These are phyloP conservation scores for Cylindrodendrum hubeiense DNA, from an alignment of 2,329 filamentous ascomycete genomes.

Conservation along the genomic window DNA sequence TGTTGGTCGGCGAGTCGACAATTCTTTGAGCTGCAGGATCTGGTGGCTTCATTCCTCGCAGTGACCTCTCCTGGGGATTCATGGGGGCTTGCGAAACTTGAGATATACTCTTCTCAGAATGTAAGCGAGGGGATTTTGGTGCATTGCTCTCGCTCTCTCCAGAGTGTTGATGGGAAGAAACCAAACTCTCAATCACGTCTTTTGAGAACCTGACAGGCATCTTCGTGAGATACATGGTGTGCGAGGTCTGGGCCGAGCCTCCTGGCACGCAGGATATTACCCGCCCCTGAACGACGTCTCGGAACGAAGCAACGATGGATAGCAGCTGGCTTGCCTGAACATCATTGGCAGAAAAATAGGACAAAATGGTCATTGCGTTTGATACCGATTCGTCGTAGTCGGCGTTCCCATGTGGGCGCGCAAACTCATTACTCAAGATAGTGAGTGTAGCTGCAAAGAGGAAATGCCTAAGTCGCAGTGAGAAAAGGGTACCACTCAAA, in stretches of 20 bases:
- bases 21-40: background rate
- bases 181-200: background rate
- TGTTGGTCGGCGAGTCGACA: background rate
- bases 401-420: constrained; percentile 59
- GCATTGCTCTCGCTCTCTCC: too few relatives aligned
- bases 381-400: constrained; percentile 55
- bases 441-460: constrained; percentile 68
- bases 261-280: background rate
- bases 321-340: constrained; percentile 62
- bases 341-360: constrained; percentile 61
- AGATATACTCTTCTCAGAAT: background rate
- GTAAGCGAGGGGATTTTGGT: background rate
- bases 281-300: constrained; percentile 32
- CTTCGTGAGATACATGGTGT: background rate
- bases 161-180: background rate
- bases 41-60: constrained; percentile 2
- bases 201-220: background rate
- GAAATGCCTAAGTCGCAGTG: constrained; percentile 60
- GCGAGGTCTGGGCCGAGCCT: background rate
- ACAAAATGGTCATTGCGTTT: constrained; percentile 61
- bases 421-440: constrained; percentile 69
- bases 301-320: constrained; percentile 64
- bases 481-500: background rate
- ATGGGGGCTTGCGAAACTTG: constrained; percentile 14
- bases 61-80: background rate